Evolutionary conservation across 2,329 filamentous ascomycete species (phyloP), one percentile per base, ranked within the genome.

Genomic region (Seiridium unicorne): DNA sequence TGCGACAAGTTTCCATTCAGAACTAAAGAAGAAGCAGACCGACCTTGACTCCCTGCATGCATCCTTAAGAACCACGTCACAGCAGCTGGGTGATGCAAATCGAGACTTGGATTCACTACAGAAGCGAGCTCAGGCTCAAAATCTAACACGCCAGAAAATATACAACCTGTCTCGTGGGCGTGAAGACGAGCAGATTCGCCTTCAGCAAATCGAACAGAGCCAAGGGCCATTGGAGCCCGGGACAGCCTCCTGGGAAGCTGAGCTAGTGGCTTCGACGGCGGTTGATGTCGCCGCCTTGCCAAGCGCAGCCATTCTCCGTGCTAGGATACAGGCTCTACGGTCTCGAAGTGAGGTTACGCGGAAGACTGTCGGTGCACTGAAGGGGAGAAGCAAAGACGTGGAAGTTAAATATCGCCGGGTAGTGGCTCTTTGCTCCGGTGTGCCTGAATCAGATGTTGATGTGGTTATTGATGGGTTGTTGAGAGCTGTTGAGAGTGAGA

Each of bases 361-460:
- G 57, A 84, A 86, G 55, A 86, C 89, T 66, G 88, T 92, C 2
- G 83, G 84, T 18, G 84, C 84, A 5, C 82, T 99, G 7, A 89
- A 92, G 72, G 88, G 89, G 36, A 88, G 91, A 61, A 94, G 92
- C 67, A 89, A 88, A 4, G 93, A 97, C 58, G 82, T 96, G 3
- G 94, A 97, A 70, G 82, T 89, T 65, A 92, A 95, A 75, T 97
- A 97, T 72, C 85, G 93, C 34, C 90, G 89, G 65, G 91, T 98
- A 36, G 92, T 99, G 32, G 88, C 90, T 58, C 79, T 97, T 10
- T 97, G 94, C 72, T 96, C 93, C 0, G 88, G 87, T 7, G 90
- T 93, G 40, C 83, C 86, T 1, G 92, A 96, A 63, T 82, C 83
- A 7, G 85, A 92, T 60, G 90, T 98, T 11, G 95, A 98, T 67